phyloP scores from a whole-genome alignment of 2,329 filamentous ascomycete genomes.

The Trichoderma harzianum region DNA sequence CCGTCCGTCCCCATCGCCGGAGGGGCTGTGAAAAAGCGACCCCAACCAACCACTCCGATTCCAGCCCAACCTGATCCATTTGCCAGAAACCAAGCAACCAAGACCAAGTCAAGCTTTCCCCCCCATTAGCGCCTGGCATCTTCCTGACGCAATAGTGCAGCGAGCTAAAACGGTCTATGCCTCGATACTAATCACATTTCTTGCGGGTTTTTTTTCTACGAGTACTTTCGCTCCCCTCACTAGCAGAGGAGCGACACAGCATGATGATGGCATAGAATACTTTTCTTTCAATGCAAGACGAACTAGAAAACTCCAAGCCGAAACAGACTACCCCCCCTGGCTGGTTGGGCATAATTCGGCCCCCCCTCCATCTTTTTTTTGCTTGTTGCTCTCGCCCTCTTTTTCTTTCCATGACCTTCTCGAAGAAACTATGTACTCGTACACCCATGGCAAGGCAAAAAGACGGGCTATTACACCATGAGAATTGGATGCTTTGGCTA shows the following conservation, averaged over 20 bases:
- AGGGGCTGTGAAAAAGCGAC: background rate
- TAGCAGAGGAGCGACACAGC: background rate
- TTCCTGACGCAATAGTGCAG: conserved; percentile 18
- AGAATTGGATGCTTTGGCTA: background rate
- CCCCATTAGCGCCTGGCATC: background rate
- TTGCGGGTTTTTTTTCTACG: background rate
- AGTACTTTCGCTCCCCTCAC: background rate
- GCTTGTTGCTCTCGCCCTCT: background rate
- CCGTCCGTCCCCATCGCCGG: background rate
- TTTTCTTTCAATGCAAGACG: background rate
- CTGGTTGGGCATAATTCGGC: background rate
- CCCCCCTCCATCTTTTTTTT: background rate
- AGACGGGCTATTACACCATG: background rate
- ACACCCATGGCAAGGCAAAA: background rate
- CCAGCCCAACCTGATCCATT: background rate
- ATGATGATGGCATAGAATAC: conserved; percentile 5
- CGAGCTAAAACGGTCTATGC: background rate
- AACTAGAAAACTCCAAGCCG: background rate
- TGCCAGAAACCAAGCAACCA: background rate
- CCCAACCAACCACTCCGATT: conserved; percentile 1
- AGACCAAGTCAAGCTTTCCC: background rate
- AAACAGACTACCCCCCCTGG: background rate
- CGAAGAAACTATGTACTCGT: background rate
- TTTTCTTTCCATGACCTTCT: background rate
- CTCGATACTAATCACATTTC: background rate